Evolutionary conservation across 1,284 basidiomycete species (phyloP), one percentile per base, ranked within the genome.

Genomic region (Trichosporon faecale): DNA sequence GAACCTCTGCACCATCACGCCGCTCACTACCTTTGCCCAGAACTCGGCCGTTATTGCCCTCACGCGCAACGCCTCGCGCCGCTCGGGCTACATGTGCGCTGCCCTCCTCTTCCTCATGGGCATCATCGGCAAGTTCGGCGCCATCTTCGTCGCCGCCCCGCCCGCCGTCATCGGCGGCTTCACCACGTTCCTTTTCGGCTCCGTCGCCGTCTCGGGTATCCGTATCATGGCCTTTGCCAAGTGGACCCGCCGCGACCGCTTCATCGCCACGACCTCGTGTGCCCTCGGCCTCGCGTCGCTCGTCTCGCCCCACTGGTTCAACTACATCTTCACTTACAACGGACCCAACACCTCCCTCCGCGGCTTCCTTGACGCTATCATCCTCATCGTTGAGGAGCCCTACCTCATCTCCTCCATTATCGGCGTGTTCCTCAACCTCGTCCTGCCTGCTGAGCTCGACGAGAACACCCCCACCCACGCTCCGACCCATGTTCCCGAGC

Each of bases 341-440:
- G 85, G 87, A 67, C 85, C 87, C 33, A 90, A 85, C 77, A 86
- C 84, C 60, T 91, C 90, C 0, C 82, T 94, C n/a, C 81, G 87
- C 70, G 92, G 93, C 2, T 84, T 94, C 66, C 88, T 94, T 71
- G 86, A 90, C 77, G 90, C 90, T 2, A 91, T 94, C 73, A 89
- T 90, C 25, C 92, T 94, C 74, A 83, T 94, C 91, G 68, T 90
- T 87, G 75, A 92, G 89, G 16, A 91, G 89, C 67, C 76, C 18
- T 79, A 79, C 72, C 72, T 80, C 52, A 79, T 79, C 69, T 67
- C 77, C 8, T 78, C 74, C 9, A 44, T 80, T 23, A 66, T 77
- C 27, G 78, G 73, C 35, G 74, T 74, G 2, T 23, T 73, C 44
- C 73, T 79, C 68, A 78, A 79, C 69, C 57, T 61, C 16, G 57